These are phyloP conservation scores for Triticum urartu DNA, from an alignment of 176 grass and related monocot species.

Conservation along the genomic window DNA sequence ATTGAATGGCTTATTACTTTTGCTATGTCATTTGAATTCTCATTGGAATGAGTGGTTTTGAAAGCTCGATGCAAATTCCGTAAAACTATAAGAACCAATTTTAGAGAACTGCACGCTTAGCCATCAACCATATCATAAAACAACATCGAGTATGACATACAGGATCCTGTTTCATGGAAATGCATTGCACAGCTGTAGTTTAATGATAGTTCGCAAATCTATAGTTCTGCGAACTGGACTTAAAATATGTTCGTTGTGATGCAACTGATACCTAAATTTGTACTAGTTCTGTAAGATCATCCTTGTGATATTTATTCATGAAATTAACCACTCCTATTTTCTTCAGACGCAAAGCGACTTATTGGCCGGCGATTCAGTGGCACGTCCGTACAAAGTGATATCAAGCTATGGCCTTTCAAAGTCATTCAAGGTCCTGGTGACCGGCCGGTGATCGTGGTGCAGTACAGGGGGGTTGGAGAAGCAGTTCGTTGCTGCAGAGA, in stretches of 20 bases:
- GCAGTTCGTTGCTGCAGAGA: neutral
- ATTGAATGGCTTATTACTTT: neutral
- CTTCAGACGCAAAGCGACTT: constrained; percentile 2
- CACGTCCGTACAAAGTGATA: constrained; percentile 5
- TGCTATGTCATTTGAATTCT: neutral
- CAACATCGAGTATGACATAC: neutral
- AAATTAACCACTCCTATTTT: neutral
- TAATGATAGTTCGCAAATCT: neutral
- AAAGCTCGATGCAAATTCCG: neutral
- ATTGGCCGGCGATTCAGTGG: neutral
- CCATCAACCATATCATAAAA: neutral
- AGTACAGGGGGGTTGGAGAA: neutral
- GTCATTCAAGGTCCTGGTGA: neutral
- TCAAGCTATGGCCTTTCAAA: constrained; percentile 19
- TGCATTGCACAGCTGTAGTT: neutral
- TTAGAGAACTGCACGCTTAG: neutral
- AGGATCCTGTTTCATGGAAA: neutral
- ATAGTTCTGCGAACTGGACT: neutral
- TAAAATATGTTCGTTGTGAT: neutral
- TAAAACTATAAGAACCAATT: neutral
- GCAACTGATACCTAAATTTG: neutral
- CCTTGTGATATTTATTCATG: neutral
- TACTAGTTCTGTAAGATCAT: neutral
- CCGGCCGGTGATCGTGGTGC: neutral
- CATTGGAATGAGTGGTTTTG: neutral